These are phyloP conservation scores for Linderina pennispora DNA, from an alignment of 192 early-diverging fungal species.

Conservation along the genomic window DNA sequence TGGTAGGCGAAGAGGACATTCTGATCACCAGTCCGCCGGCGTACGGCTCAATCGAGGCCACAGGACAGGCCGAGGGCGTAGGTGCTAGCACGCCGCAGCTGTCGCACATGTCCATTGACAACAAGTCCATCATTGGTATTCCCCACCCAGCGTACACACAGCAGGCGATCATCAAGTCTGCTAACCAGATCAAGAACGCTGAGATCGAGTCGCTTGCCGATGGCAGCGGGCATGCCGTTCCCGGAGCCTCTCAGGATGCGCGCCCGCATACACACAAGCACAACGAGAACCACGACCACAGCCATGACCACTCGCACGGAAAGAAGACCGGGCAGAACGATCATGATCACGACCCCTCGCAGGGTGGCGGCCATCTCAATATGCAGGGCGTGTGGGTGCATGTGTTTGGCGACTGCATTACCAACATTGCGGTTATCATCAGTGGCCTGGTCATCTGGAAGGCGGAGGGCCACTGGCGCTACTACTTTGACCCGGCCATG, in stretches of 20 bases:
- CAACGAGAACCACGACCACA: slow-evolving; percentile 26
- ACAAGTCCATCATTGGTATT: slow-evolving; percentile 47
- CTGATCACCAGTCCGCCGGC: slow-evolving; percentile 12
- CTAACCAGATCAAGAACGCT: slow-evolving; percentile 29
- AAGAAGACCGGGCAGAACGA: slow-evolving; percentile 12
- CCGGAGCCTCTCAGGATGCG: slow-evolving; percentile 3
- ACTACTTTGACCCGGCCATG: slow-evolving; percentile 81
- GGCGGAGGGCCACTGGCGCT: slow-evolving; percentile 59
- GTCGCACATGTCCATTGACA: slow-evolving; percentile 26
- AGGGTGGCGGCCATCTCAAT: slow-evolving; percentile 49
- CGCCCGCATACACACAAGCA: slow-evolving; percentile 1
- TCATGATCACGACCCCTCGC: slow-evolving; percentile 9
- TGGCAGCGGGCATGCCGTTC: slow-evolving; percentile 13
- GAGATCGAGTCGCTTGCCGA: slow-evolving; percentile 1
- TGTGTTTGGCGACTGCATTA: slow-evolving; percentile 84
- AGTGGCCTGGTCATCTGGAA: slow-evolving; percentile 73
- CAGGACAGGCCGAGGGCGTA: slow-evolving; percentile 1
- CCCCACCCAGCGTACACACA: slow-evolving; percentile 50
- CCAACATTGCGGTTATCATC: slow-evolving; percentile 81
- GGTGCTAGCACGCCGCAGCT: slow-evolving; percentile 3
- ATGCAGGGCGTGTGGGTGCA: slow-evolving; percentile 82
- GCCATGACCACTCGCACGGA: slow-evolving; percentile 38
- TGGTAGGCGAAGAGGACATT: slow-evolving; percentile 23
- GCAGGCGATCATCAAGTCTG: slow-evolving; percentile 47
- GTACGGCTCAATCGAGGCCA: slow-evolving; percentile 17